Base-by-base conservation (phyloP, 768 basidiomycete species). In the Mycena maculata region DNA sequence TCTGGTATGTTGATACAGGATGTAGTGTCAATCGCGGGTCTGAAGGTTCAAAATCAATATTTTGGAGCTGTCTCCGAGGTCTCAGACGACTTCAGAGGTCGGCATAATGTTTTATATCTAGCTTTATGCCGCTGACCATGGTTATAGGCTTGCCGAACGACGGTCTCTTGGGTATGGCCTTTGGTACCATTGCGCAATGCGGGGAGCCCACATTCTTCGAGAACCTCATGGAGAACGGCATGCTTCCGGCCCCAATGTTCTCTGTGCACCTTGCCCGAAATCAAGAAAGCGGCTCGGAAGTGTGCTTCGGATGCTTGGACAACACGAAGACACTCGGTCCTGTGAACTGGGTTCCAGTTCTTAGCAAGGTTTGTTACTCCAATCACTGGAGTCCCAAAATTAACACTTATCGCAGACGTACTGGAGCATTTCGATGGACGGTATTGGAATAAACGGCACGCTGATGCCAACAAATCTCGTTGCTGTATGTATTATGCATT, bases 101-200 rank as follows among this genome's bases (percentile, higher is more conserved):
- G 33, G 33, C 33, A 13, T 36, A 36, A 6, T 13, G 13, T 36
- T 6, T 7, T 36, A 36, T 36, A 36, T n/a, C n/a, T n/a, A 36
- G 6, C 13, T 36, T 36, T 36, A 6, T 6, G 33, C 33, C 6
- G 13, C 33, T 36, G 33, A 36, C 6, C 13, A 36, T 36, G 33
- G 33, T 36, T 6, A 36, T 36, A 36, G 71, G 72, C 41, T 78
- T 81, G 20, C 89, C 89, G 10, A 87, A 82, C 63, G 83, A 83
- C 49, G 91, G 90, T 13, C 79, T 91, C 13, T 73, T 89, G 9
- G 90, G 90, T 27, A 76, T 92, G 72, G 90, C 87, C 13, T 92
- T 92, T 70, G 77, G 86, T 38, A 78, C 83, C 44, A 89, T 92
- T 60, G 76, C 89, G 13, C 76, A 71, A 49, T 82, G 80, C 0